Conservation (phyloP, 73 alveolate genomes). For the Paramecium caudatum region DNA sequence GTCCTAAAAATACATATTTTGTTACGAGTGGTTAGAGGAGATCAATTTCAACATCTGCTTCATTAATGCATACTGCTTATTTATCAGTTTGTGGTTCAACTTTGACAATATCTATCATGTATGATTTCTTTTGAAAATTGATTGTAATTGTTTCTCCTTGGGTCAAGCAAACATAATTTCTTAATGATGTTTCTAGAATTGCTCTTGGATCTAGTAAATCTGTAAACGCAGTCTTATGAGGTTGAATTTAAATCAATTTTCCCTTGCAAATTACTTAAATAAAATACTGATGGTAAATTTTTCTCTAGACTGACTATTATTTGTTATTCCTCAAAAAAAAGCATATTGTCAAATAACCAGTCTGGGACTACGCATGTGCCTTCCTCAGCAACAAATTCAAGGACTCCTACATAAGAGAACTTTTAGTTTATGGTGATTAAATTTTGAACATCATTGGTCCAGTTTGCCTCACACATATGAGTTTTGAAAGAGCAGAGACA, state of each 20-base stretch:
- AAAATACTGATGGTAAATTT: conserved; percentile 72
- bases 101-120: conserved; percentile 90
- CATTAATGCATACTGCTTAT: conserved; percentile 91
- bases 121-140: conserved; percentile 84
- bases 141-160: conserved; percentile 96
- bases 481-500: conserved; percentile 54
- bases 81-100: conserved; percentile 84
- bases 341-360: conserved; percentile 91
- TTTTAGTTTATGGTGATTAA: not conserved
- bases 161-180: conserved; percentile 91
- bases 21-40: conserved; percentile 90
- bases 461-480: conserved; percentile 22
- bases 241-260: conserved; percentile 87
- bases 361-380: conserved; percentile 91
- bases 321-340: conserved; percentile 86
- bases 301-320: conserved; percentile 83
- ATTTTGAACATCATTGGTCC: conserved; percentile 74
- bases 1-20: too few relatives aligned
- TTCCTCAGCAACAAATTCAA: conserved; percentile 96
- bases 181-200: conserved; percentile 91
- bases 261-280: conserved; percentile 75
- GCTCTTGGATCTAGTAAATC: conserved; percentile 96
- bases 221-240: conserved; percentile 95
- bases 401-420: conserved; percentile 96
- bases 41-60: conserved; percentile 96